Percentiles rank a stretch among this genome's conserved stretches.
Evolutionary conservation across 352 stramenopile species (phyloP).

Genomic region (Globisporangium polare): DNA sequence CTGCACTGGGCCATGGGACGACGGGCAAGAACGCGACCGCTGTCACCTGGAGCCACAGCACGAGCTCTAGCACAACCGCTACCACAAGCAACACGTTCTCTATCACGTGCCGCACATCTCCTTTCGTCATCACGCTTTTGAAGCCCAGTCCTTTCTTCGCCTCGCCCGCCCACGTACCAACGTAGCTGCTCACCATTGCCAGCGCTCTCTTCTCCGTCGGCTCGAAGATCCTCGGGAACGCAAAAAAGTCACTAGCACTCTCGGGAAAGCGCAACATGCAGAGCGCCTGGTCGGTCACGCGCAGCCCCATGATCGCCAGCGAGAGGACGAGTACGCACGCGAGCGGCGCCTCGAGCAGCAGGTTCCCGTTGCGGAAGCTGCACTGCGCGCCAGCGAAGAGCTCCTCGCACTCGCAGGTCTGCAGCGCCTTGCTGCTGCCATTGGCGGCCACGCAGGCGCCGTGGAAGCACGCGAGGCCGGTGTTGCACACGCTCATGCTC

Average conservation of each 20-base stretch:
- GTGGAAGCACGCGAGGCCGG: slow-evolving; percentile 39
- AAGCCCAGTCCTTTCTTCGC: slow-evolving; percentile 14
- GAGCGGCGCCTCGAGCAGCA: slow-evolving; percentile 56
- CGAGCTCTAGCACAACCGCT: slow-evolving; percentile 34
- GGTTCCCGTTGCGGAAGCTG: slow-evolving; percentile 29
- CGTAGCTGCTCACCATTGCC: slow-evolving; percentile 1
- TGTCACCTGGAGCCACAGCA: slow-evolving; percentile 42
- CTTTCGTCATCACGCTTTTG: slow-evolving; percentile 17
- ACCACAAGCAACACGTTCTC: slow-evolving; percentile 33
- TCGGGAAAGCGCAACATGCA: slow-evolving; percentile 35
- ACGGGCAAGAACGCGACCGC: slow-evolving; percentile 46
- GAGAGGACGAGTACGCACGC: slow-evolving; percentile 31
- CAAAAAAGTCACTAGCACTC: slow-evolving; percentile 32
- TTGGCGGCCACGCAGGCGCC: slow-evolving; percentile 29
- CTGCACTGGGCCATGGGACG: slow-evolving; percentile 44
- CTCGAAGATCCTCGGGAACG: slow-evolving; percentile 28
- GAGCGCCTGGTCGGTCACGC: slow-evolving; percentile 22
- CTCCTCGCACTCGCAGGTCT: slow-evolving; percentile 36
- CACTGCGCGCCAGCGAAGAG: slow-evolving; percentile 53
- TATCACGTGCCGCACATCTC: slow-evolving; percentile 13
- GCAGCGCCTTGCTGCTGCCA: slow-evolving; percentile 3
- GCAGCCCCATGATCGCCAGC: slow-evolving; percentile 28
- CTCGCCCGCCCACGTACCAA: slow-evolving; percentile 39
- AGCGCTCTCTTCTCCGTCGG: not conserved
- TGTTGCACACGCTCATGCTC: slow-evolving; percentile 7